A percentile compares a stretch with the other conserved stretches of the same genome.
phyloP scores from a whole-genome alignment of 352 stramenopile genomes.

The Globisporangium polare region DNA sequence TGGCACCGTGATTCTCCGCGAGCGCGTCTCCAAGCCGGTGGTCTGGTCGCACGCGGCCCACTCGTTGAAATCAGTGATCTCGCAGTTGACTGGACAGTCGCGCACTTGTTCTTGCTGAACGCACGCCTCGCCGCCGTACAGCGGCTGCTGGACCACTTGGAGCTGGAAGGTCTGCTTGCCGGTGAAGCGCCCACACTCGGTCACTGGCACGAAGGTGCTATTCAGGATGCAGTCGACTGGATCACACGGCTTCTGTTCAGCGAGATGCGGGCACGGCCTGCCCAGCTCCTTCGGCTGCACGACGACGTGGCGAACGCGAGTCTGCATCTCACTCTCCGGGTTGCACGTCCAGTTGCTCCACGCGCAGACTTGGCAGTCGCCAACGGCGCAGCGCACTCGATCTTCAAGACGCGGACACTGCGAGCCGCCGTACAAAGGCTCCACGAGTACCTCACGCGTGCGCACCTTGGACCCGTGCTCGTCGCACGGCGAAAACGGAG shows the following conservation, averaged over 20 bases:
- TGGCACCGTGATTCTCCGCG: constrained; percentile 22
- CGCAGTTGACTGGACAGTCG: constrained; percentile 38
- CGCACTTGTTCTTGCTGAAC: constrained; percentile 19
- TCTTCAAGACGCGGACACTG: constrained; percentile 20
- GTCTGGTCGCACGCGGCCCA: constrained; percentile 33
- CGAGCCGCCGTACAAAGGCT: constrained; percentile 21
- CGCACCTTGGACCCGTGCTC: constrained; percentile 25
- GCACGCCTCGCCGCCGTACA: constrained; percentile 39
- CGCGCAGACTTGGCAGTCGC: constrained; percentile 31
- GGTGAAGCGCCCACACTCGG: constrained; percentile 18
- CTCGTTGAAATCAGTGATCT: constrained; percentile 30
- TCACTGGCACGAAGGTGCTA: constrained; percentile 27
- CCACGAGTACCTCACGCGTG: constrained; percentile 16
- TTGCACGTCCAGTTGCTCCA: constrained; percentile 41
- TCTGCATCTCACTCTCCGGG: constrained; percentile 22
- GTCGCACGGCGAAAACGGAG: constrained; percentile 22
- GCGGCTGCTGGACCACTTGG: constrained; percentile 17
- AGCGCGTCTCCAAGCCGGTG: constrained; percentile 30
- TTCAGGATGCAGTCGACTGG: constrained; percentile 39
- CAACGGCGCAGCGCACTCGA: constrained; percentile 19
- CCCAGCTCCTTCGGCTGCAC: constrained; percentile 27
- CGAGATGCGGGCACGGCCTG: constrained; percentile 22
- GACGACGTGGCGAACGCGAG: constrained; percentile 31
- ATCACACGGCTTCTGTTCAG: constrained; percentile 27
- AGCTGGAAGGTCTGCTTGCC: constrained; percentile 29